Evolutionary conservation across 345 rosid genomes (phyloP), one percentile per base, ranked within the genome.

Genomic region (Hypericum perforatum): DNA sequence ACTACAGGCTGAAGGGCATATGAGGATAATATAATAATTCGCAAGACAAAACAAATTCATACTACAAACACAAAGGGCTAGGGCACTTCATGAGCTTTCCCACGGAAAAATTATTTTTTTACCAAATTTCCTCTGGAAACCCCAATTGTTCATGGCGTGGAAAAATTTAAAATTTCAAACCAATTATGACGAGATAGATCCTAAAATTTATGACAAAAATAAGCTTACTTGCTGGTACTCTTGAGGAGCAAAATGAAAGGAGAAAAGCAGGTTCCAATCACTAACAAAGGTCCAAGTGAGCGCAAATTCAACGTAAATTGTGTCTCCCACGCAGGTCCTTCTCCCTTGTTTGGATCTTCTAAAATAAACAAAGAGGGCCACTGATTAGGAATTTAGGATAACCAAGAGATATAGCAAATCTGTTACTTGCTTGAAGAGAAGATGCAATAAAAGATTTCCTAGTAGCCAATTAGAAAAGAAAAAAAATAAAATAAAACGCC

Each of bases 281-380:
- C 78, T 7, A 91, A 44, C 11, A 86, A 60, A 37, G 94, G 85
- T 37, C 69, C 56, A 12, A 82, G 45, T 48, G 76, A 15, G 67
- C 72, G 77, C 59, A 78, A 76, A 32, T 68, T 60, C 59, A 65
- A 80, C 56, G 53, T 53, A 65, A 80, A 72, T 63, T 60, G 49
- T 49, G 81, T 81, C 58, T 79, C 77, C 40, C 70, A 49, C 63
- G 66, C 78, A 59, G 72, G 71, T 0, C 67, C 69, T 38, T 77
- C 92, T 16, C 67, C 81, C 37, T 85, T 61, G 2, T 83, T 78
- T 2, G 95, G 79, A 13, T 86, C 79, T 54, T 85, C 98, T 85
- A 83, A 66, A 64, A 75, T 63, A 51, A 45, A 55, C 61, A 65
- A 56, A 56, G 32, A 22, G 32, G 32, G 32, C 1, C 32, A 1